These are phyloP conservation scores for Eucalyptus erythrocorys DNA, from an alignment of 345 rosid genomes.

Conservation along the genomic window DNA sequence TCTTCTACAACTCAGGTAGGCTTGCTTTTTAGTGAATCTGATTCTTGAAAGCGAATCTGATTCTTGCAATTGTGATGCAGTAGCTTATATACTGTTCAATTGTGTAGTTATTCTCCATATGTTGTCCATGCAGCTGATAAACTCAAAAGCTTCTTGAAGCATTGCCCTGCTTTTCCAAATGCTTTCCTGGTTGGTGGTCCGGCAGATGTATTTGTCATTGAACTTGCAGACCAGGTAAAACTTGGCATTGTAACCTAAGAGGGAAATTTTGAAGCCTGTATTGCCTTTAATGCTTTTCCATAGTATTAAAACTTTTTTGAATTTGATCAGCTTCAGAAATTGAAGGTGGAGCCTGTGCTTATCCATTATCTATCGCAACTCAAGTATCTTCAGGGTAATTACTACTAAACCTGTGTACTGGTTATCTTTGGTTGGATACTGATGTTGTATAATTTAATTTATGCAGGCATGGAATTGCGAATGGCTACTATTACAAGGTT, in stretches of 20 bases:
- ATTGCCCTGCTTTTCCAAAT: constrained; percentile 67
- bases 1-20: constrained; percentile 83
- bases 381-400: constrained; percentile 72
- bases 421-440: not conserved
- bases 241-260: not conserved
- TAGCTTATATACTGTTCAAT: not conserved
- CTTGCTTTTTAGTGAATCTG: not conserved
- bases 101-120: not conserved
- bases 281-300: not conserved
- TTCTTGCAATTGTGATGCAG: not conserved
- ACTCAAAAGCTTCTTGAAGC: constrained; percentile 62
- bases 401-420: not conserved
- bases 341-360: constrained; percentile 97
- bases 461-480: constrained; percentile 86
- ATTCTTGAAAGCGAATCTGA: not conserved
- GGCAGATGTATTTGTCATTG: constrained; percentile 83
- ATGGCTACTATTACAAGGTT: constrained; percentile 93
- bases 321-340: constrained; percentile 65
- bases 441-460: not conserved
- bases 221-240: constrained; percentile 91
- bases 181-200: constrained; percentile 88
- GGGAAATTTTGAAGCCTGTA: not conserved
- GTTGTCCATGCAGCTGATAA: constrained; percentile 53
- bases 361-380: constrained; percentile 79
- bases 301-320: not conserved